Base-by-base conservation (phyloP, 23 red algal genomes). In the Porphyridium purpureum region DNA sequence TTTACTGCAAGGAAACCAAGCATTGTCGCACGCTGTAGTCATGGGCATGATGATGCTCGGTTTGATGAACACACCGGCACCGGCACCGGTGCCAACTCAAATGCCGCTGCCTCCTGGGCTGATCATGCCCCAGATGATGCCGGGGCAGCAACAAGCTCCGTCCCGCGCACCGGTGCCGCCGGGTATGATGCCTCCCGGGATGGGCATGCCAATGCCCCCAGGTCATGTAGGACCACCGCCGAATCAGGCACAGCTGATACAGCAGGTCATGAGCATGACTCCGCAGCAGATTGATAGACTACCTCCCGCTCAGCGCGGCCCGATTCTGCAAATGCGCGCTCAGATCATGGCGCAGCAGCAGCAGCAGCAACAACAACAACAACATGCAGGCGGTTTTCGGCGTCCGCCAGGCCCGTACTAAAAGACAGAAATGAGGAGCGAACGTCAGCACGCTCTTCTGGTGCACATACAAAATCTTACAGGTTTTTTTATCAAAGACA, bases 31-130 rank as follows among this genome's bases (percentile, higher is more conserved):
- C 42, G 88, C 85, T 0, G 52, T 93, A 2, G 56, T 93, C 27
- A 74, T 82, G 47, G 85, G 63, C 4, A 74, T 82, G 52, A 50
- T 93, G 27, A 66, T 93, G 74, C 59, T 93, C 1, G 85, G 85
- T 31, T 60, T 93, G 68, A 54, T 86, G 2, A 60, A 70, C 4
- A 69, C 61, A 31, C 79, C 67, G 31, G 50, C 64, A 38, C 53
- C 67, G 34, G 33, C 75, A 14, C 22, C 57, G 31, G 32, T 33
- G 57, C 27, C 51, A 6, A 55, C 69, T 17, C 35, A 60, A n/a
- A 24, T 41, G 30, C 57, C 24, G 50, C 64, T 59, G n/a, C 47
- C 64, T 19, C 47, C 44, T 7, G 59, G 49, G 21, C 11, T 2
- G 40, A 2, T 5, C 14, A 9, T 35, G 31, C 8, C 24, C 5